Conservation (phyloP, 192 early-diverging fungal genomes). For the Fimicolochytrium jonesii region DNA sequence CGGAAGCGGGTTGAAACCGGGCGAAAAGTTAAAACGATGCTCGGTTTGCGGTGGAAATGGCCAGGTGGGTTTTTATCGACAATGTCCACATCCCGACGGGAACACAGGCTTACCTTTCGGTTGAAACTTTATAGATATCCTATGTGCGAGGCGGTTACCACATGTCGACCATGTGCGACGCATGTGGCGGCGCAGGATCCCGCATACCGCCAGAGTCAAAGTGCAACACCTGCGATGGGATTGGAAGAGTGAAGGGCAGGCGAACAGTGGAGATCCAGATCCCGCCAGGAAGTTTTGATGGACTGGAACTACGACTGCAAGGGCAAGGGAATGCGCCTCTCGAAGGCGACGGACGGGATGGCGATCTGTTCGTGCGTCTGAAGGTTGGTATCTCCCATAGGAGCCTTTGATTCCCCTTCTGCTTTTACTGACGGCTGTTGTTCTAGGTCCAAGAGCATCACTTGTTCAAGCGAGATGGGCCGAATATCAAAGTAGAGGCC, state of each 20-base stretch:
- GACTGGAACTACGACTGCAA: slow-evolving; percentile 69
- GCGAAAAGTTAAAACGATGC: slow-evolving; percentile 68
- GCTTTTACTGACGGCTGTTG: not conserved
- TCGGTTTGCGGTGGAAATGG: slow-evolving; percentile 78
- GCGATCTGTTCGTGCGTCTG: slow-evolving; percentile 84
- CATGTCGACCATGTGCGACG: slow-evolving; percentile 75
- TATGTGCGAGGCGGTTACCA: slow-evolving; percentile 88
- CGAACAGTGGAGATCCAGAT: slow-evolving; percentile 71
- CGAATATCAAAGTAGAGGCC: slow-evolving; percentile 71
- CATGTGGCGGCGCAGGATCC: slow-evolving; percentile 81
- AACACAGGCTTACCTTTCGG: no score
- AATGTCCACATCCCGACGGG: no score
- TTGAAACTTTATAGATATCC: not conserved
- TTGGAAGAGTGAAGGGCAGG: slow-evolving; percentile 72
- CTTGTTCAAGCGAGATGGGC: slow-evolving; percentile 81
- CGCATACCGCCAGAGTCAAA: slow-evolving; percentile 58
- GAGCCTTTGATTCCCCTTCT: slow-evolving; percentile 1
- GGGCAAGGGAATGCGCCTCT: slow-evolving; percentile 82
- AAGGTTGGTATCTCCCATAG: slow-evolving; percentile 28
- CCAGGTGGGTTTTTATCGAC: slow-evolving; percentile 33
- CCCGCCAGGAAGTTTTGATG: slow-evolving; percentile 79
- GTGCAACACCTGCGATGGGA: slow-evolving; percentile 77
- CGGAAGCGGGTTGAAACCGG: slow-evolving; percentile 76
- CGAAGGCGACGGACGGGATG: slow-evolving; percentile 63
- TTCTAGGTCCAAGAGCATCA: slow-evolving; percentile 47